A percentile compares a stretch with the other conserved stretches of the same genome.
Conservation (phyloP, 2,329 filamentous ascomycete genomes). For the Apiospora phragmitis region DNA sequence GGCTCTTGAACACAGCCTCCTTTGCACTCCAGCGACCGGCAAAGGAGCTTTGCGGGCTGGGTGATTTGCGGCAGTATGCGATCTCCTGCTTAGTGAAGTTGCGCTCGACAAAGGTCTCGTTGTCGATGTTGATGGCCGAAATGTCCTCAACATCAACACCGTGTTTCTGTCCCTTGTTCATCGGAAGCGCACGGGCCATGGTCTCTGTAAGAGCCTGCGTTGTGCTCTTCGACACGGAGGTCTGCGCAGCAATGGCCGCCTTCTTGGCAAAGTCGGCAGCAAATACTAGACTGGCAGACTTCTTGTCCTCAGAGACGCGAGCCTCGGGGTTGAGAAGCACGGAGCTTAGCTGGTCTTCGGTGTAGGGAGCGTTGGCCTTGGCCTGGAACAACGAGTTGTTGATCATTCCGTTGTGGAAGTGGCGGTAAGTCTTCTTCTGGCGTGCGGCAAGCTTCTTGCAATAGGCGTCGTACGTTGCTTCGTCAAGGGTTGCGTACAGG, state of each 20-base stretch:
- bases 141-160: constrained; percentile 95
- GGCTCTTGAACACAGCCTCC: constrained; percentile 97
- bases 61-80: constrained; percentile 78
- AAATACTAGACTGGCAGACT: constrained; percentile 77
- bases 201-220: constrained; percentile 71
- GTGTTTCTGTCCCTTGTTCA: constrained; percentile 66
- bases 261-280: constrained; percentile 69
- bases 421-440: constrained; percentile 98
- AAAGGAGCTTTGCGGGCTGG: constrained; percentile 85
- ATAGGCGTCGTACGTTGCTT: constrained; percentile 80
- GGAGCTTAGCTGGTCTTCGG: constrained; percentile 79
- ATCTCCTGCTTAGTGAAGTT: constrained; percentile 90
- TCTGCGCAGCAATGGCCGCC: constrained; percentile 48
- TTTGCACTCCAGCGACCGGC: constrained; percentile 96
- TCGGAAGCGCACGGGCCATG: constrained; percentile 62
- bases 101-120: constrained; percentile 89
- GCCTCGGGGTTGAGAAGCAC: constrained; percentile 94
- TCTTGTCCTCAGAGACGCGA: constrained; percentile 83
- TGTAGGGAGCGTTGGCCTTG: constrained; percentile 89
- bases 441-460: constrained; percentile 84
- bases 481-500: constrained; percentile 89
- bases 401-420: constrained; percentile 97
- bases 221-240: constrained; percentile 59
- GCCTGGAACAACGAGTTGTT: constrained; percentile 98
- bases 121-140: constrained; percentile 83